Evolutionary conservation across 1,284 basidiomycete species (phyloP).

Genomic region (Anthracocystis walkeri): DNA sequence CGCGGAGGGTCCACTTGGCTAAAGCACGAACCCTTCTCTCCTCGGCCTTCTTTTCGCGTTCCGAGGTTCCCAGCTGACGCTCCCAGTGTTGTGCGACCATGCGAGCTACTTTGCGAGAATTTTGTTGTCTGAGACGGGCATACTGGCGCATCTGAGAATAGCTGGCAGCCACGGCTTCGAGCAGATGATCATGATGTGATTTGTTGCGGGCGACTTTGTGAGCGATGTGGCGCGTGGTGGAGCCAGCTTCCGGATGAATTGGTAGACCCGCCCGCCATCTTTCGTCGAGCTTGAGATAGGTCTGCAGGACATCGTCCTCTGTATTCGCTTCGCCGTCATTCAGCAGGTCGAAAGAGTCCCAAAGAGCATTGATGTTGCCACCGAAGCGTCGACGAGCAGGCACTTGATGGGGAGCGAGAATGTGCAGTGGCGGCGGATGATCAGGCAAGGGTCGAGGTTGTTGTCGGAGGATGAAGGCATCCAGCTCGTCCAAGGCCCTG

Average conservation of each 20-base stretch:
- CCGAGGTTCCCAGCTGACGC: constrained; percentile 75
- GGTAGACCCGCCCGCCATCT: constrained; percentile 47
- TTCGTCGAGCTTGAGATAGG: constrained; percentile 45
- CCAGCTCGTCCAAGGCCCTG: constrained; percentile 37
- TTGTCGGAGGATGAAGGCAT: constrained; percentile 38
- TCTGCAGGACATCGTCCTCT: constrained; percentile 35
- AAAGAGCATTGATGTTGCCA: constrained; percentile 31
- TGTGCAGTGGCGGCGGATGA: constrained; percentile 39
- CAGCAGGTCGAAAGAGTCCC: constrained; percentile 39
- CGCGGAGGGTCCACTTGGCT: constrained; percentile 78
- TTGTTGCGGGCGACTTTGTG: constrained; percentile 38
- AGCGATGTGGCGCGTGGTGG: constrained; percentile 32
- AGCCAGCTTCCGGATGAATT: constrained; percentile 28
- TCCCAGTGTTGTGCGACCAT: constrained; percentile 86
- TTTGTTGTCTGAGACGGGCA: constrained; percentile 67
- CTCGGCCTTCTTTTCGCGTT: constrained; percentile 76
- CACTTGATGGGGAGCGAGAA: constrained; percentile 46
- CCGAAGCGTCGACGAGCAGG: constrained; percentile 35
- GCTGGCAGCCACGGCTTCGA: constrained; percentile 41
- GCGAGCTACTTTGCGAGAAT: constrained; percentile 74
- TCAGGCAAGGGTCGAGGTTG: constrained; percentile 37
- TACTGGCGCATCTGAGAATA: constrained; percentile 58
- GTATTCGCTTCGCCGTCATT: constrained; percentile 40
- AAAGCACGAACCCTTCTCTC: constrained; percentile 78
- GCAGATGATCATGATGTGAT: constrained; percentile 53